Base-by-base conservation (phyloP, 2,329 filamentous ascomycete genomes). In the Verticillium isaacii region DNA sequence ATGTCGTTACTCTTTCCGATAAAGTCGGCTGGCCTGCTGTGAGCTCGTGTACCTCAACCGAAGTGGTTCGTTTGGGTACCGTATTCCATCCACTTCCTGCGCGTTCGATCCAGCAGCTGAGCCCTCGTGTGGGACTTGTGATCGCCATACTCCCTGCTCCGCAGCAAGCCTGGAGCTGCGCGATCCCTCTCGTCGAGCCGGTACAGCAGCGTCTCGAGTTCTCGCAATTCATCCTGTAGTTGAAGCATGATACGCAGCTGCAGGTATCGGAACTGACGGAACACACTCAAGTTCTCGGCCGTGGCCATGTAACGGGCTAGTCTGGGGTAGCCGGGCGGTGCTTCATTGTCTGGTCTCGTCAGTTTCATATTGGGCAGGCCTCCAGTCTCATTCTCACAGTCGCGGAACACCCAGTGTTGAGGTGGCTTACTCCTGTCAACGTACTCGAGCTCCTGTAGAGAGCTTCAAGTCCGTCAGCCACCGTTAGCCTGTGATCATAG, bases 241-340 rank as follows among this genome's bases (percentile, higher is more conserved):
- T 57, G 55, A 3, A 57, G n/a, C n/a, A 57, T 32, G 55, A 36
- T 36, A 11, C 55, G 55, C 32, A n/a, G 15, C n/a, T 57, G 55
- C 17, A 57, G 55, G 55, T 57, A 57, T 36, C 55, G 55, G n/a
- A 57, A 57, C n/a, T 57, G 32, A 32, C 55, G 55, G 32, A 57
- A 57, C 4, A 57, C 55, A 12, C 32, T 19, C 15, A 57, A 23
- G 32, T 57, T 57, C 17, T 57, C 55, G 17, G 55, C 55, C 11
- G 32, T 57, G 29, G 55, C 55, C 55, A 57, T 57, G 55, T 36
- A 57, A 11, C 55, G 55, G n/a, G 55, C 32, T 17, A 57, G 55
- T 14, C 17, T 57, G 11, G 55, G 55, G 19, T 57, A 57, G 15
- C 55, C 55, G 2, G 32, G 32, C 3, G 55, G 55, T 23, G 32